Base-by-base conservation (phyloP, 768 basidiomycete species). In the Gymnopilus junonius region DNA sequence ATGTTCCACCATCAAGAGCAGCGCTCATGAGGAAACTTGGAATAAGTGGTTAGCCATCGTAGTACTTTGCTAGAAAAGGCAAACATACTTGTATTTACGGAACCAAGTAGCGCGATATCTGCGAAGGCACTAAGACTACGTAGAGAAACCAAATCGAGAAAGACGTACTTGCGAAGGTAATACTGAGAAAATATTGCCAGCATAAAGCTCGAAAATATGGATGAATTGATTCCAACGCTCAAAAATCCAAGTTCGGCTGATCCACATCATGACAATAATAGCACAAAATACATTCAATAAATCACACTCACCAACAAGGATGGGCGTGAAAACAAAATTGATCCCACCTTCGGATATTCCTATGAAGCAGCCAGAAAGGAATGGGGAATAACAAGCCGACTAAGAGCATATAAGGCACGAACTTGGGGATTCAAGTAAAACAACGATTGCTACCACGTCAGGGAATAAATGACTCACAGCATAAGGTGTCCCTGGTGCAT, bases 151-250 rank as follows among this genome's bases (percentile, higher is more conserved):
- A 61, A 5, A n/a, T n/a, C n/a, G 7, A 40, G 15, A 17, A 10
- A 32, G 8, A 51, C 67, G 59, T 31, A 73, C 59, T 71, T 71
- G 42, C 82, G 74, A 8, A 80, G 70, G 56, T 78, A 83, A 70
- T 75, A 82, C 63, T 81, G 81, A 7, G 80, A 82, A 64, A 82
- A 76, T 43, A 80, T 65, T 25, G 77, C 79, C 25, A 82, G 58
- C 6, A 69, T 67, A 67, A 82, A 80, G 1, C 76, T 69, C 4
- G 73, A 73, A 65, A 82, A 80, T 21, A 83, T 74, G 3, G 77
- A 80, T 1, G 80, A 81, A 71, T 86, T 86, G 73, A 86, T 83
- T 11, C 85, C 85, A 58, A 82, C 83, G 43, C 80, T 77, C 59
- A 85, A 69, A 65, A 71, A 80, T 55, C 81, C 80, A 15, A 82